phyloP scores from a whole-genome alignment of 2,329 filamentous ascomycete genomes.

The Colletotrichum karsti region DNA sequence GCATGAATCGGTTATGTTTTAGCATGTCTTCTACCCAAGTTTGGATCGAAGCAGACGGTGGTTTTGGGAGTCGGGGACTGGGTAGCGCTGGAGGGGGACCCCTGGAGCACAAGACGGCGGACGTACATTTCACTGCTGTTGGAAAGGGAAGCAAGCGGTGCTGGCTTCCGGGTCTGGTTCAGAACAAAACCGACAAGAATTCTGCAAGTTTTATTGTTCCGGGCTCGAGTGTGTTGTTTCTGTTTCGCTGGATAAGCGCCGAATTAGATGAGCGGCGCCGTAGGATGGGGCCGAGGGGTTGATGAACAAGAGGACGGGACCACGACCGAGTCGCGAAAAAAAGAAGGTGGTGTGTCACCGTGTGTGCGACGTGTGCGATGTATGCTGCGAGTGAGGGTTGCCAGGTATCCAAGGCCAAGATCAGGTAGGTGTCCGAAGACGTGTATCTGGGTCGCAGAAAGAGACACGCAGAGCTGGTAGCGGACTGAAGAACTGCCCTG shows the following conservation, averaged over 20 bases:
- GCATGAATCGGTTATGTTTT: slow-evolving; percentile 32
- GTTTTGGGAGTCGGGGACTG: slow-evolving; percentile 12
- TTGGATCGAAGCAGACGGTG: slow-evolving; percentile 22
- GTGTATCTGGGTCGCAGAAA: background rate
- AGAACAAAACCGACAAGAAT: background rate
- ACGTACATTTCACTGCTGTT: slow-evolving; percentile 12
- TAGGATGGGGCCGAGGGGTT: background rate
- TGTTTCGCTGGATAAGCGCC: slow-evolving; percentile 6
- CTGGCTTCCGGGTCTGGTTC: background rate
- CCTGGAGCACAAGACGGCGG: background rate
- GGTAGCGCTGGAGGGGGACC: slow-evolving; percentile 6
- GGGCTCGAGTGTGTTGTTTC: background rate
- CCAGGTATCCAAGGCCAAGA: slow-evolving; percentile 14
- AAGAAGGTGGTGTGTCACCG: slow-evolving; percentile 13
- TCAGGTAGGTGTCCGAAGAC: slow-evolving; percentile 6
- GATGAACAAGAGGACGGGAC: background rate
- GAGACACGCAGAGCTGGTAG: background rate
- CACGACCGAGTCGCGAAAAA: slow-evolving; percentile 3
- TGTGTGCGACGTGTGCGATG: background rate
- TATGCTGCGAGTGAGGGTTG: background rate
- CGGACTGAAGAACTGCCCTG: background rate
- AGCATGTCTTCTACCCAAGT: slow-evolving; percentile 27
- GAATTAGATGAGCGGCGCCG: background rate
- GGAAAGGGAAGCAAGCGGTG: slow-evolving; percentile 5
- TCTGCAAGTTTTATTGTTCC: background rate